Evolutionary conservation across 495 filamentous ascomycete genomes (phyloP).

Genomic region (Hypoxylon fragiforme): DNA sequence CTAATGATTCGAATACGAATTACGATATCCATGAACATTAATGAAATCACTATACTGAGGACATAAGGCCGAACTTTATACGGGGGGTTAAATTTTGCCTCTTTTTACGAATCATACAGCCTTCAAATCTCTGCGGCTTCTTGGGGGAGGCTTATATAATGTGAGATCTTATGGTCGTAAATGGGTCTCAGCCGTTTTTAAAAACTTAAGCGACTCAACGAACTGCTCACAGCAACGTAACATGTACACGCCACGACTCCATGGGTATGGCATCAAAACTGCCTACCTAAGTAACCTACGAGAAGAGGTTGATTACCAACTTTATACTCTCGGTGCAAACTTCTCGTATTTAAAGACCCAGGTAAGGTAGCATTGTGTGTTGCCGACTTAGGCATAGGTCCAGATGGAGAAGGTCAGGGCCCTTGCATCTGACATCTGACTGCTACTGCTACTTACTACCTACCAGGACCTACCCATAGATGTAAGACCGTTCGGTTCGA

Average conservation of each 20-base stretch:
- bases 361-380: too few species aligned
- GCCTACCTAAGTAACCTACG: too few species aligned
- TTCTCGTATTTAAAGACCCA: too few species aligned
- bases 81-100: background rate
- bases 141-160: too few species aligned
- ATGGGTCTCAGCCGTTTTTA: too few species aligned
- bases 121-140: too few species aligned
- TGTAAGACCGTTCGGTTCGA: constrained; percentile 6
- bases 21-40: constrained; percentile 8
- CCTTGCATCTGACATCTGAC: constrained; percentile 8
- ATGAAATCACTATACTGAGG: background rate
- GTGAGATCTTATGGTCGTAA: too few species aligned
- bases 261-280: background rate
- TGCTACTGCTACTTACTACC: background rate
- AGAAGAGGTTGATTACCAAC: too few species aligned
- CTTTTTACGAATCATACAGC: constrained; percentile 4
- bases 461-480: background rate
- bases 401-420: too few species aligned
- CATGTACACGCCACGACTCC: constrained; percentile 9
- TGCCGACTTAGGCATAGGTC: too few species aligned
- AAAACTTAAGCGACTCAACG: background rate
- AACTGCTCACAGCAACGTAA: constrained; percentile 10
- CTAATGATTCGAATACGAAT: constrained; percentile 1
- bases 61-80: background rate
- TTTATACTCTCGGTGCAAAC: too few species aligned